phyloP scores from a whole-genome alignment of 345 rosid genomes.

The Hevea brasiliensis region DNA sequence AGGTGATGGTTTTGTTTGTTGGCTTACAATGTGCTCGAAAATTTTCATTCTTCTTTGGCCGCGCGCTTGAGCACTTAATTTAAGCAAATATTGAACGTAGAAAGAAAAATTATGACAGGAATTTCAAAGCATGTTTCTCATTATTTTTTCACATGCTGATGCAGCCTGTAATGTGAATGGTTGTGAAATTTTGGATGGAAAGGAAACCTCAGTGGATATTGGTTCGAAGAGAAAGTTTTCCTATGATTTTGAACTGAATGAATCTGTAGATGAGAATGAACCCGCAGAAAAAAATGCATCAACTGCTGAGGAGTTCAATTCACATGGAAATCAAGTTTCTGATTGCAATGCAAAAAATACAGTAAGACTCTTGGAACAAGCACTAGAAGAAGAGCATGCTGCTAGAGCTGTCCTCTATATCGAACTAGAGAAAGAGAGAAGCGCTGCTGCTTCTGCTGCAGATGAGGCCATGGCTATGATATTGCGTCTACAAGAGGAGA shows the following conservation, averaged over 20 bases:
- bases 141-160: background rate
- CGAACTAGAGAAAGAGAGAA: constrained; percentile 84
- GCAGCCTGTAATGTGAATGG: constrained; percentile 21
- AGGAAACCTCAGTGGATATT: constrained; percentile 29
- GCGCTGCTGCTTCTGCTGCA: constrained; percentile 77
- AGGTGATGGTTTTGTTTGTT: background rate
- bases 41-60: too few relatives aligned
- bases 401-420: constrained; percentile 42
- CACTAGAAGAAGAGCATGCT: constrained; percentile 55
- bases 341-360: constrained; percentile 29
- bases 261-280: constrained; percentile 24
- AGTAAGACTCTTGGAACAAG: constrained; percentile 47
- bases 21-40: background rate
- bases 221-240: constrained; percentile 21
- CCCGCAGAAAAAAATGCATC: constrained; percentile 26
- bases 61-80: too few relatives aligned
- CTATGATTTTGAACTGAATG: constrained; percentile 27
- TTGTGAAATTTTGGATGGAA: constrained; percentile 34
- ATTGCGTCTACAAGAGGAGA: constrained; percentile 68
- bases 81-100: too few relatives aligned
- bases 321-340: constrained; percentile 25
- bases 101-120: too few relatives aligned
- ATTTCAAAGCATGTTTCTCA: too few relatives aligned
- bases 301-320: constrained; percentile 18
- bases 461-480: constrained; percentile 98